phyloP scores from a whole-genome alignment of 257 asterid species.

The Osmanthus fragrans region DNA sequence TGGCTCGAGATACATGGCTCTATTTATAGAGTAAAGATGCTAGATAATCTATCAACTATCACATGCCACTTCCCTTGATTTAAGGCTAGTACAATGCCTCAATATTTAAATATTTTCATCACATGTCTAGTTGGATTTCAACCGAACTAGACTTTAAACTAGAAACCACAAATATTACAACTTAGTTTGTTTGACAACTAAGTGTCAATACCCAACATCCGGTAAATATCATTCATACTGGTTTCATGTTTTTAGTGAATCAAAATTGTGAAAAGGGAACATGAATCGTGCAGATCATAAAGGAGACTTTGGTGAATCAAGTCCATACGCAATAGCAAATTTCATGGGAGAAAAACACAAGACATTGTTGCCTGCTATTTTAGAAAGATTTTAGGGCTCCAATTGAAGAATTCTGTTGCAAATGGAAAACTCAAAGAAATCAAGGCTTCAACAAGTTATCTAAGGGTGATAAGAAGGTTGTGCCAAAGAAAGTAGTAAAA shows the following conservation, averaged over 20 bases:
- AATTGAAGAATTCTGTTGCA: slow-evolving; percentile 58
- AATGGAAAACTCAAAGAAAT: slow-evolving; percentile 61
- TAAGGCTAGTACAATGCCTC: too few relatives aligned
- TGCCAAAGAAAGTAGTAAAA: slow-evolving; percentile 24
- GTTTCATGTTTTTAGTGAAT: neutral
- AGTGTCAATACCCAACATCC: too few relatives aligned
- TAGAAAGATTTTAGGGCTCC: slow-evolving; percentile 60
- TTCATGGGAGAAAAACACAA: slow-evolving; percentile 70
- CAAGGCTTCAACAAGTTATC: slow-evolving; percentile 71
- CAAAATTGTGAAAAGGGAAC: neutral
- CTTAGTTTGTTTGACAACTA: too few relatives aligned
- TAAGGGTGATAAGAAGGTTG: slow-evolving; percentile 39
- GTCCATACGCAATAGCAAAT: slow-evolving; percentile 71
- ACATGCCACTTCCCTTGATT: too few relatives aligned
- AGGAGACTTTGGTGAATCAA: slow-evolving; percentile 70
- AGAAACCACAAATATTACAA: too few relatives aligned
- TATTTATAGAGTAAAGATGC: too few relatives aligned
- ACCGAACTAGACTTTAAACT: too few relatives aligned
- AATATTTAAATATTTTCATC: too few relatives aligned
- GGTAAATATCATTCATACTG: too few relatives aligned
- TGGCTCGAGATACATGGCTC: too few relatives aligned
- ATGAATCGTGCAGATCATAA: slow-evolving; percentile 54
- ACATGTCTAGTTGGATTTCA: too few relatives aligned
- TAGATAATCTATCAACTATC: too few relatives aligned
- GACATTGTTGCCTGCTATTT: slow-evolving; percentile 55